Evolutionary conservation across 768 basidiomycete species (phyloP).

Genomic region (Arthromyces matolae): DNA sequence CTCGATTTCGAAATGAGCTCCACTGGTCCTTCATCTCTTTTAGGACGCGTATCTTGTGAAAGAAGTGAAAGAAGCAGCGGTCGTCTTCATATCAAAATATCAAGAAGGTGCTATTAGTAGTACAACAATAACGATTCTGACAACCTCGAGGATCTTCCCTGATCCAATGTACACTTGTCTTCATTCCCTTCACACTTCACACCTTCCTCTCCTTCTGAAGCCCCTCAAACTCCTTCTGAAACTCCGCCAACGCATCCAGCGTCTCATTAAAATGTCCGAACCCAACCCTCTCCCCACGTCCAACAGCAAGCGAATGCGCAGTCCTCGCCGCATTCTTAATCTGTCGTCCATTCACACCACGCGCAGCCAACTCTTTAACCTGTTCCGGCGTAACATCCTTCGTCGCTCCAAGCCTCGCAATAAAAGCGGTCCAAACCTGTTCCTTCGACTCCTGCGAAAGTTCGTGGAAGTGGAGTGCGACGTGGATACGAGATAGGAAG

Average conservation of each 20-base stretch:
- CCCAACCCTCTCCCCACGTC: slow-evolving; percentile 33
- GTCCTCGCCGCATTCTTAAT: slow-evolving; percentile 68
- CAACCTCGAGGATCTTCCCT: too few relatives aligned
- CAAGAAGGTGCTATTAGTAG: neutral
- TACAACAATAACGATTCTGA: neutral
- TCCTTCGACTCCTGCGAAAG: slow-evolving; percentile 48
- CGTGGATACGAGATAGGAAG: slow-evolving; percentile 64
- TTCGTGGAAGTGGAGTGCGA: slow-evolving; percentile 60
- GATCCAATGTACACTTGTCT: neutral
- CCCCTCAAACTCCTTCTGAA: slow-evolving; percentile 4
- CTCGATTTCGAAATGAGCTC: too few relatives aligned
- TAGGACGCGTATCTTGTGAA: too few relatives aligned
- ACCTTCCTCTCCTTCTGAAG: neutral
- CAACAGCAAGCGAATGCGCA: slow-evolving; percentile 52
- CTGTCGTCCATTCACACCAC: slow-evolving; percentile 57
- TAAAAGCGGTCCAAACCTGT: slow-evolving; percentile 60
- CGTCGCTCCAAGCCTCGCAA: slow-evolving; percentile 40
- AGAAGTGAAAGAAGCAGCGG: too few relatives aligned
- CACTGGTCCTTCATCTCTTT: too few relatives aligned
- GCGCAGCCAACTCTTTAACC: slow-evolving; percentile 42
- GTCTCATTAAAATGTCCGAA: slow-evolving; percentile 1
- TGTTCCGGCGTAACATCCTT: slow-evolving; percentile 35
- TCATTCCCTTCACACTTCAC: neutral
- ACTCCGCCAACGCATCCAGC: slow-evolving; percentile 4
- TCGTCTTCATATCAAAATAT: too few relatives aligned